phyloP scores from a whole-genome alignment of 768 basidiomycete species.

The Pleurotus eryngii region DNA sequence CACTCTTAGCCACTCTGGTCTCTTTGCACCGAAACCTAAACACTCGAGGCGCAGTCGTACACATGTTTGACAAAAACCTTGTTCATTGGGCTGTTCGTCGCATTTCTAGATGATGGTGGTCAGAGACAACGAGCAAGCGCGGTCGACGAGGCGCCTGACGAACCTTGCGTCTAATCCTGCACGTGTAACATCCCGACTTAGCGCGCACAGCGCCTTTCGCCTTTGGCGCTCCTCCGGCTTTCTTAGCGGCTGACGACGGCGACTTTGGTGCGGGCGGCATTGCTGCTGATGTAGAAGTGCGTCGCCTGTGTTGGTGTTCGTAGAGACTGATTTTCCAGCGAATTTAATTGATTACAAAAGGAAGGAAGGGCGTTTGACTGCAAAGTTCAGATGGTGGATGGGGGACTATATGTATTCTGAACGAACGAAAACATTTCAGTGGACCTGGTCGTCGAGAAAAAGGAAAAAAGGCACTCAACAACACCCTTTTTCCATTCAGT shows the following conservation, averaged over 20 bases:
- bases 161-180: conserved; percentile 84
- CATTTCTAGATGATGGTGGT: conserved; percentile 59
- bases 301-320: too few relatives aligned
- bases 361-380: conserved; percentile 3
- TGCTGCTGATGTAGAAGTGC: not conserved
- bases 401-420: conserved; percentile 2
- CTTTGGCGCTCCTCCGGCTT: conserved; percentile 58
- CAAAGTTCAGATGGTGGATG: conserved; percentile 10
- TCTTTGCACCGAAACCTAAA: conserved; percentile 81
- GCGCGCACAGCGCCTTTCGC: conserved; percentile 80
- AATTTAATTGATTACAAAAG: not conserved
- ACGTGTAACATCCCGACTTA: conserved; percentile 88
- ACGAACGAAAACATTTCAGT: not conserved
- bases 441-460: not conserved
- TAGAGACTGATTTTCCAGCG: too few relatives aligned
- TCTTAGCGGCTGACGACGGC: conserved; percentile 32
- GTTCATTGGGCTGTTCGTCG: conserved; percentile 64
- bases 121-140: conserved; percentile 9
- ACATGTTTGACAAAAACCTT: conserved; percentile 72
- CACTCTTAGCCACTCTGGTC: conserved; percentile 83
- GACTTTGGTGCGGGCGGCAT: conserved; percentile 44
- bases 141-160: conserved; percentile 16
- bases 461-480: not conserved
- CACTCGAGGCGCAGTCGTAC: conserved; percentile 79
- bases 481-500: not conserved